These are phyloP conservation scores for Rhodotorula sp. DNA, from an alignment of 1,284 basidiomycete species.

Conservation along the genomic window DNA sequence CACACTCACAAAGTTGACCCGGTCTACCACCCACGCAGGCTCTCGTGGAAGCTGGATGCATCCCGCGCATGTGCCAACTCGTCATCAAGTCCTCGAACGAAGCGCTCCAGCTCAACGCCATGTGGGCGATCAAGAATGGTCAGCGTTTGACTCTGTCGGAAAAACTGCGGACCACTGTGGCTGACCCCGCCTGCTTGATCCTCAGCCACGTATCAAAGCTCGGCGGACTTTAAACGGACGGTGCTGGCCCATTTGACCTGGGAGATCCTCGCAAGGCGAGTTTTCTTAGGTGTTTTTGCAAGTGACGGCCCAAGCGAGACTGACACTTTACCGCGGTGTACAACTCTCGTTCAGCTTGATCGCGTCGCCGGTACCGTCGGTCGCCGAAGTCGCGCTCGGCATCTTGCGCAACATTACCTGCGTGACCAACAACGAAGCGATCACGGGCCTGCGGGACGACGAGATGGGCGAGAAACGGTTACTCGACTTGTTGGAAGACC, in stretches of 20 bases:
- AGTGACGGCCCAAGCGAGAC: neutral
- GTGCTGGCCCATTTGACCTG: conserved; percentile 39
- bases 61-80: conserved; percentile 37
- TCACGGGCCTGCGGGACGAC: conserved; percentile 30
- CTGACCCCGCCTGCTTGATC: neutral
- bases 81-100: conserved; percentile 19
- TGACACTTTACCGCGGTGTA: too few species aligned
- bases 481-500: conserved; percentile 29
- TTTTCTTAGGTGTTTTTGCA: neutral
- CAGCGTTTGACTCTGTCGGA: neutral
- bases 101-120: conserved; percentile 21
- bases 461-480: conserved; percentile 42
- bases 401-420: conserved; percentile 43
- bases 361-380: neutral
- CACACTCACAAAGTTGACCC: too few species aligned
- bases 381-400: conserved; percentile 38
- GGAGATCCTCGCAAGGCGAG: conserved; percentile 39
- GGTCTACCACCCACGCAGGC: conserved; percentile 1
- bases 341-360: neutral
- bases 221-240: conserved; percentile 36
- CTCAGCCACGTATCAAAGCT: conserved; percentile 31
- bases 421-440: conserved; percentile 25
- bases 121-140: conserved; percentile 38
- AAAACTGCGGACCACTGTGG: neutral
- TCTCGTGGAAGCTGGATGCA: conserved; percentile 36